Evolutionary conservation across 805 yeast species (phyloP).

Genomic region (Vanderwaltozyma yarrowii): DNA sequence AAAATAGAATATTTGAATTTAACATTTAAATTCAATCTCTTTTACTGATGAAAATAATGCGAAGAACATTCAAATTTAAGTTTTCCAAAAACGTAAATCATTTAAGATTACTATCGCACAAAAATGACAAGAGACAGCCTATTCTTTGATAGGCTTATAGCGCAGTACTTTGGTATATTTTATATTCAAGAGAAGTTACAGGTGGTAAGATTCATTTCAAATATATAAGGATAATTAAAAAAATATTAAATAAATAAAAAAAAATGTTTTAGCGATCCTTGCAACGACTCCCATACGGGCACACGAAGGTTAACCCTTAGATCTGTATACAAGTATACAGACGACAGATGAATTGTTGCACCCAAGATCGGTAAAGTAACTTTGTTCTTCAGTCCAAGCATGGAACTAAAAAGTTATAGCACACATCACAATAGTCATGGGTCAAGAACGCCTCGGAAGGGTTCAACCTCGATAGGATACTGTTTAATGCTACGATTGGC

Average conservation of each 20-base stretch:
- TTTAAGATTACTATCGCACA: too few relatives aligned
- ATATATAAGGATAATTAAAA: too few relatives aligned
- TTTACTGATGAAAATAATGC: too few relatives aligned
- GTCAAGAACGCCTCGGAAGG: conserved; percentile 52
- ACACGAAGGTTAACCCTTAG: conserved; percentile 69
- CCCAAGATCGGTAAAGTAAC: conserved; percentile 50
- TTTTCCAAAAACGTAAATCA: too few relatives aligned
- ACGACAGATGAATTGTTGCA: conserved; percentile 55
- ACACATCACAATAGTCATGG: conserved; percentile 59
- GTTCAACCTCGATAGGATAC: conserved; percentile 65
- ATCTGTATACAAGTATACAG: conserved; percentile 30
- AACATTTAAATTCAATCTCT: too few relatives aligned
- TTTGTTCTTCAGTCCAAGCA: conserved; percentile 53
- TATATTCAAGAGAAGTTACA: too few relatives aligned
- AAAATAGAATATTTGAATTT: too few relatives aligned
- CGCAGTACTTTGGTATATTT: too few relatives aligned
- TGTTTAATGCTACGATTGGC: conserved; percentile 47
- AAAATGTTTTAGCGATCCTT: conserved; percentile 35
- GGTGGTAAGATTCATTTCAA: too few relatives aligned
- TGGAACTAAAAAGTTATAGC: conserved; percentile 18
- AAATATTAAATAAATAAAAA: background rate
- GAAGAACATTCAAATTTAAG: too few relatives aligned
- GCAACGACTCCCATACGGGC: conserved; percentile 61
- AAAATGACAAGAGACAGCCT: too few relatives aligned
- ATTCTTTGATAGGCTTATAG: too few relatives aligned